Evolutionary conservation across 2,329 filamentous ascomycete genomes (phyloP).

Genomic region (Phoma sp.): DNA sequence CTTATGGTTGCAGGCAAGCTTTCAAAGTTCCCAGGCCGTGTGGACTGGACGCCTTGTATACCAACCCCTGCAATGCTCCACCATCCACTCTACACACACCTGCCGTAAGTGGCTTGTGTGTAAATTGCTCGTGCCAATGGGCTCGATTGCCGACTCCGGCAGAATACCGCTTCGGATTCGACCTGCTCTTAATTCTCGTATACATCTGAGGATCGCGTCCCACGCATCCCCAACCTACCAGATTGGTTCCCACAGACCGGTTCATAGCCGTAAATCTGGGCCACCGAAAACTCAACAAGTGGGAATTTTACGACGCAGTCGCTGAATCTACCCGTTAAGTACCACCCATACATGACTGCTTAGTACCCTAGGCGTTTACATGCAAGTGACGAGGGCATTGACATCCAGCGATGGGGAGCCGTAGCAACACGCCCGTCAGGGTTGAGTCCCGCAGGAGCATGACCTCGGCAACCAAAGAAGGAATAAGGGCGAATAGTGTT

Average conservation of each 20-base stretch:
- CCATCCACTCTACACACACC: not conserved
- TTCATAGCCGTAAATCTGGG: no score
- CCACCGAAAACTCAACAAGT: not conserved
- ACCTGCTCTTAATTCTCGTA: not conserved
- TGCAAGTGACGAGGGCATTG: not conserved
- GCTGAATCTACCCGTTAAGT: not conserved
- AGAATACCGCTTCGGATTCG: not conserved
- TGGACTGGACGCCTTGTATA: not conserved
- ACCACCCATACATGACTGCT: not conserved
- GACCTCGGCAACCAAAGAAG: not conserved
- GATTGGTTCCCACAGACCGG: not conserved
- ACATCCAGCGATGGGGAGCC: not conserved
- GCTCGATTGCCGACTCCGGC: not conserved
- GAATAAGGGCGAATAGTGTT: not conserved
- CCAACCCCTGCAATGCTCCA: not conserved
- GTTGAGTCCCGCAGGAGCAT: not conserved
- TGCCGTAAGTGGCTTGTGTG: not conserved
- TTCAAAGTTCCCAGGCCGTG: not conserved
- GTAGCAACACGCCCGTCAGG: not conserved
- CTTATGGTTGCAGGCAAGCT: not conserved
- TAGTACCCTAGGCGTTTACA: not conserved
- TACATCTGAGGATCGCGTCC: not conserved
- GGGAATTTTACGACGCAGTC: not conserved
- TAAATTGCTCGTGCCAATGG: conserved; percentile 1
- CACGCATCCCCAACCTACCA: not conserved